Evolutionary conservation across 495 filamentous ascomycete genomes (phyloP).

Genomic region (Clohesyomyces aquaticus): DNA sequence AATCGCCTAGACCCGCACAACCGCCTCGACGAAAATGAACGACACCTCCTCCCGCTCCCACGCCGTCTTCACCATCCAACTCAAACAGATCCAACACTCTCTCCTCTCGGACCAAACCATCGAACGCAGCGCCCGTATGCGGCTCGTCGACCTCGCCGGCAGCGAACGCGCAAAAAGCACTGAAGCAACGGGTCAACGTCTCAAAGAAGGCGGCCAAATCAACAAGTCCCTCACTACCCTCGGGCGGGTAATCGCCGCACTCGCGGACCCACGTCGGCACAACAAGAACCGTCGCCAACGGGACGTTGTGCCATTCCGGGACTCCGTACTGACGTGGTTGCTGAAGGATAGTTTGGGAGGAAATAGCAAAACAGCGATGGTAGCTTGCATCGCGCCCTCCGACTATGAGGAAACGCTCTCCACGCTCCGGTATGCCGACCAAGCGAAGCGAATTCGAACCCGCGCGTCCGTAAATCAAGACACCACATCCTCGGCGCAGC

Average conservation of each 20-base stretch:
- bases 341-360: slow-evolving; percentile 93
- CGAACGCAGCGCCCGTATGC: slow-evolving; percentile 89
- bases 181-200: slow-evolving; percentile 85
- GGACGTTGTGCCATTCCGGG: slow-evolving; percentile 87
- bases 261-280: slow-evolving; percentile 76
- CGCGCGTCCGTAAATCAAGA: slow-evolving; percentile 96
- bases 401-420: slow-evolving; percentile 98
- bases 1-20: slow-evolving; percentile 68
- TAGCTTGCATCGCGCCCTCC: slow-evolving; percentile 90
- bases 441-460: slow-evolving; percentile 97
- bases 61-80: slow-evolving; percentile 95
- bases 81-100: slow-evolving; percentile 96
- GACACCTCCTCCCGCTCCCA: slow-evolving; percentile 93
- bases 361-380: slow-evolving; percentile 98
- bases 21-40: slow-evolving; percentile 99
- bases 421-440: slow-evolving; percentile 94
- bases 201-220: slow-evolving; percentile 95
- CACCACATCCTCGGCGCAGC: slow-evolving; percentile 78
- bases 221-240: slow-evolving; percentile 98
- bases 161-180: slow-evolving; percentile 94
- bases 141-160: slow-evolving; percentile 92
- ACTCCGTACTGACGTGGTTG: slow-evolving; percentile 97
- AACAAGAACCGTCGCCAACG: slow-evolving; percentile 44
- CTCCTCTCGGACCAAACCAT: slow-evolving; percentile 94
- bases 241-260: slow-evolving; percentile 93